These are phyloP conservation scores for Oryza punctata DNA, from an alignment of 176 grass and related monocot species.

Conservation along the genomic window DNA sequence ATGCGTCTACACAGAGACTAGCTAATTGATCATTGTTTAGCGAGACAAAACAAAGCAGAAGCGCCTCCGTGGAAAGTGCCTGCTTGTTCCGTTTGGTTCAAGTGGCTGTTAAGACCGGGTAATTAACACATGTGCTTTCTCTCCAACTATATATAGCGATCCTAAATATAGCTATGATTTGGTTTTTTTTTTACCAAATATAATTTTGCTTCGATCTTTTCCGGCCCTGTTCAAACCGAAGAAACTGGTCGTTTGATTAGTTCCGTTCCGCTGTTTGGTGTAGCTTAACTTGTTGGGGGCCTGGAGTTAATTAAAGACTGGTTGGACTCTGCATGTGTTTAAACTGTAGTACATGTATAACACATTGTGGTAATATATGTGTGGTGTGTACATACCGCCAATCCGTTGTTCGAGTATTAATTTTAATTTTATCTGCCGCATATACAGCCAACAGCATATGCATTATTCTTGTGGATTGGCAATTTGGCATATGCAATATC, in stretches of 20 bases:
- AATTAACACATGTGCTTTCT: slow-evolving; percentile 10
- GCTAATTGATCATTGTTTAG: slow-evolving; percentile 20
- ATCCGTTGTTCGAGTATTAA: background rate
- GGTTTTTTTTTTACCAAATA: background rate
- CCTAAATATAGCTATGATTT: background rate
- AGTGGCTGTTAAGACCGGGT: background rate
- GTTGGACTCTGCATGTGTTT: background rate
- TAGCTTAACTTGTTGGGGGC: background rate
- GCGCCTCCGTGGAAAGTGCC: slow-evolving; percentile 24
- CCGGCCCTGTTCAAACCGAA: slow-evolving; percentile 1
- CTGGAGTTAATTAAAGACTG: background rate
- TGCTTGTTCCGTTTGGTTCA: background rate
- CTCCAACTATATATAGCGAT: background rate
- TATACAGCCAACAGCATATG: background rate
- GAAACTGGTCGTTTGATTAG: background rate
- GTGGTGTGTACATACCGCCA: background rate
- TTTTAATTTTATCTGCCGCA: background rate
- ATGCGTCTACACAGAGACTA: background rate
- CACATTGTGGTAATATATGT: background rate
- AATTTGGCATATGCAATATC: no score
- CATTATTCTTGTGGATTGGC: no score
- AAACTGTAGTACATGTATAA: background rate
- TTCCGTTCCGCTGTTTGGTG: background rate
- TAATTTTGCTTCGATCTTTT: background rate
- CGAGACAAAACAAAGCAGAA: background rate